These are phyloP conservation scores for Tetracladium setigerum DNA, from an alignment of 495 filamentous ascomycete species.

Conservation along the genomic window DNA sequence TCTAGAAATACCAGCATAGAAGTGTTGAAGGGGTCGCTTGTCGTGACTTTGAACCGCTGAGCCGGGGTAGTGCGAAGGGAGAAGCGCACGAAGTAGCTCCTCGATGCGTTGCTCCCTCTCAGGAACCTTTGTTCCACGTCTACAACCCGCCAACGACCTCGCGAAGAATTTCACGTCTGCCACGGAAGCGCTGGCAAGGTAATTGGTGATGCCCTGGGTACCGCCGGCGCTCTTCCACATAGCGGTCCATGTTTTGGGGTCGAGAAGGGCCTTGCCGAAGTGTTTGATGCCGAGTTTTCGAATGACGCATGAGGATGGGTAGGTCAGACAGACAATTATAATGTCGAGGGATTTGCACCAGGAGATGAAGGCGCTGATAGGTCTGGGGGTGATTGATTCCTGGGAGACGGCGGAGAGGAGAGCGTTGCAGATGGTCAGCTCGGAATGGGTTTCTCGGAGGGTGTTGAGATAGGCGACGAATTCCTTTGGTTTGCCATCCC, in stretches of 20 bases:
- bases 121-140: constrained; percentile 7
- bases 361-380: constrained; percentile 1
- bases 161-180: constrained; percentile 16
- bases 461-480: constrained; percentile 1
- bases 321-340: constrained; percentile 4
- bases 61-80: constrained; percentile 16
- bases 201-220: constrained; percentile 12
- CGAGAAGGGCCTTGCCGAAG: constrained; percentile 12
- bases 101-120: constrained; percentile 13
- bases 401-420: constrained; percentile 1
- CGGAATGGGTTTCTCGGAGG: constrained; percentile 1
- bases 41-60: constrained; percentile 15
- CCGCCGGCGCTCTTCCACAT: constrained; percentile 14
- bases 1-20: constrained; percentile 13
- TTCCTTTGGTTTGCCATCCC: constrained; percentile 1
- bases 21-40: constrained; percentile 16
- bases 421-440: neutral
- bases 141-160: constrained; percentile 11
- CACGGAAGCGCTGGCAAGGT: constrained; percentile 16
- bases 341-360: constrained; percentile 5
- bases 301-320: constrained; percentile 3
- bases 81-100: constrained; percentile 14
- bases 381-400: neutral
- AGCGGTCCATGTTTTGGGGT: constrained; percentile 11
- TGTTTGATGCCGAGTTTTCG: constrained; percentile 8